Conservation (phyloP, 2,329 filamentous ascomycete genomes). For the Leptographium flavum region DNA sequence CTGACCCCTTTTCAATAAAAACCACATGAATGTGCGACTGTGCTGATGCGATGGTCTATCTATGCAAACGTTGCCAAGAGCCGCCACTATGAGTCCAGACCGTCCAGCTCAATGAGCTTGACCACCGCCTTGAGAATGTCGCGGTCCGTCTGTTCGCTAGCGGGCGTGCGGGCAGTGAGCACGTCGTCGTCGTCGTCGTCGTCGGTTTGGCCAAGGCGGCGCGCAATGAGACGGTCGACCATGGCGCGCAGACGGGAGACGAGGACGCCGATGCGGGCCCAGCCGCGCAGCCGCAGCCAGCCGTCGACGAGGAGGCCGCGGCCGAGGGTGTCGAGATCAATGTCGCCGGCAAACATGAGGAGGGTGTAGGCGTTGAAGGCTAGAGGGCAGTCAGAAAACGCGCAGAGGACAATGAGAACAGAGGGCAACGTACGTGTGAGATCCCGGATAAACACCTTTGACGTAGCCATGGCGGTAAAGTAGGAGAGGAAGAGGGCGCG, state of each 20-base stretch:
- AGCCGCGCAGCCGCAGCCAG: constrained; percentile 75
- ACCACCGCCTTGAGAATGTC: constrained; percentile 66
- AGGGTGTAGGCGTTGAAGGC: constrained; percentile 82
- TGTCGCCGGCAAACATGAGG: constrained; percentile 76
- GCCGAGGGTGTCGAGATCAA: constrained; percentile 76
- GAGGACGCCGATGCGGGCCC: constrained; percentile 87
- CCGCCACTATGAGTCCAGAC: constrained; percentile 48
- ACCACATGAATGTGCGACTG: background rate
- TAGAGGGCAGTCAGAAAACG: constrained; percentile 67
- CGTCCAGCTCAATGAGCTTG: constrained; percentile 77
- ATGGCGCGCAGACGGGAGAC: constrained; percentile 71
- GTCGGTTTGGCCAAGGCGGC: constrained; percentile 64
- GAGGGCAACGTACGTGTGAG: constrained; percentile 66
- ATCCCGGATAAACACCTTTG: constrained; percentile 83
- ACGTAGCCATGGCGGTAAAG: constrained; percentile 82
- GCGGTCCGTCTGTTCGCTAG: constrained; percentile 33
- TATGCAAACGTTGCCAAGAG: background rate
- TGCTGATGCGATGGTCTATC: too few relatives aligned
- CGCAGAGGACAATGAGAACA: constrained; percentile 82
- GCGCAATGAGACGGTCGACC: constrained; percentile 71
- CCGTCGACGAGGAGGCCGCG: constrained; percentile 81
- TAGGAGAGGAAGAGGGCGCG: constrained; percentile 72
- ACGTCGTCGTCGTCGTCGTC: constrained; percentile 22
- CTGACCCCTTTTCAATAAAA: background rate
- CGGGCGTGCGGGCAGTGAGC: background rate